phyloP scores from a whole-genome alignment of 2,329 filamentous ascomycete species.

The Penicillium hesseltinei region DNA sequence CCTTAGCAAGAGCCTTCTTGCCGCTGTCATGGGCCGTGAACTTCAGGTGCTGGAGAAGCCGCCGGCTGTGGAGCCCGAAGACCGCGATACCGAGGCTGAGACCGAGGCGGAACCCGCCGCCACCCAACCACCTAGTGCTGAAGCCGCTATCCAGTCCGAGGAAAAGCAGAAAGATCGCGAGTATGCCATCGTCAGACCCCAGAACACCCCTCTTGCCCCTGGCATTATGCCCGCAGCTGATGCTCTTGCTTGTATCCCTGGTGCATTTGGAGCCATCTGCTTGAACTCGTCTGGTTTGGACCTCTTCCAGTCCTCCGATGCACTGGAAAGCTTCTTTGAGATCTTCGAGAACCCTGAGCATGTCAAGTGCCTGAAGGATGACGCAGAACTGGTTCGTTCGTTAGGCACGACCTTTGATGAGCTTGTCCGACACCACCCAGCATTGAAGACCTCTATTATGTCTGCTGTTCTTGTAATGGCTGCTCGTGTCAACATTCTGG shows the following conservation, averaged over 20 bases:
- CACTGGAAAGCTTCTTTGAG: conserved; percentile 83
- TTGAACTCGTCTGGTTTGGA: conserved; percentile 84
- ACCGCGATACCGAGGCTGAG: conserved; percentile 28
- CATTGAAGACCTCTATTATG: conserved; percentile 74
- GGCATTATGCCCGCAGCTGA: conserved; percentile 86
- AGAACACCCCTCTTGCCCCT: conserved; percentile 49
- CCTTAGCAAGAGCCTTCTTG: conserved; percentile 79
- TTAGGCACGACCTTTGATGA: conserved; percentile 90
- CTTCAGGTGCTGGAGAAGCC: conserved; percentile 38
- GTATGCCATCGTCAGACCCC: conserved; percentile 32
- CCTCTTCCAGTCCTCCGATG: conserved; percentile 78
- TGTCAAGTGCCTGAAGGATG: conserved; percentile 76
- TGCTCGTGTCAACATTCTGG: conserved; percentile 72
- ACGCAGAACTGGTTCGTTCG: conserved; percentile 67
- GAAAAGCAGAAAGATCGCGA: conserved; percentile 27
- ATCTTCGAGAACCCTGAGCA: conserved; percentile 95
- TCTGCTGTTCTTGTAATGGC: conserved; percentile 88
- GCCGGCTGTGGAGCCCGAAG: conserved; percentile 24
- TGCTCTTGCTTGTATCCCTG: conserved; percentile 81
- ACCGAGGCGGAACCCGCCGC: conserved; percentile 34
- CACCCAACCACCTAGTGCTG: conserved; percentile 41
- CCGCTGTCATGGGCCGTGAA: conserved; percentile 64
- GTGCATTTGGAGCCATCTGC: conserved; percentile 89
- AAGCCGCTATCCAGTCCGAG: conserved; percentile 21
- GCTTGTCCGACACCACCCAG: conserved; percentile 87